Base-by-base conservation (phyloP, 2,329 filamentous ascomycete genomes). In the Esteya vermicola region DNA sequence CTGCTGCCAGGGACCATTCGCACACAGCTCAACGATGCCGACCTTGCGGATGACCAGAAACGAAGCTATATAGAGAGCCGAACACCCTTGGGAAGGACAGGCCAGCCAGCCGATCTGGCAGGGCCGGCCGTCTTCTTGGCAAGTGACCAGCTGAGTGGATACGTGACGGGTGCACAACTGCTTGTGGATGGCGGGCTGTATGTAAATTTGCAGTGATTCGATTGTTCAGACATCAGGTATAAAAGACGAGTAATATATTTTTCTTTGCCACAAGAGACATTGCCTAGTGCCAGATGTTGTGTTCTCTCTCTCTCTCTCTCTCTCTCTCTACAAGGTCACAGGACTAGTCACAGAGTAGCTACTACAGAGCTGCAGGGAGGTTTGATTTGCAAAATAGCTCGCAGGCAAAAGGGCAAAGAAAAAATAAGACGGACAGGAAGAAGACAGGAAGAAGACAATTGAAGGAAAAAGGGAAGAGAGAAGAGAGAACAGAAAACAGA, bases 131-230 rank as follows among this genome's bases (percentile, higher is more conserved):
- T 85, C 4, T 85, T 84, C 54, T 59, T 85, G 54, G 80, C 72
- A 2, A 75, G 73, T 50, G 75, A 70, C 42, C 71, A 68, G 46
- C 57, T 85, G 58, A 80, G 72, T 52, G 63, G 64, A 26, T 81
- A 76, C 59, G 72, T 81, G 46, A 82, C 71, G 44, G 80, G 79
- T 0, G 72, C 78, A 9, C 77, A 83, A 54, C 49, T 85, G 40
- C 56, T 85, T 31, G 81, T 85, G 9, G 81, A 85, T 58, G 81
- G 81, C 9, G 81, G 80, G 0, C 56, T 81, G 42, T 85, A 79
- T 61, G 79, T 84, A 6, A 82, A 84, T 56, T 58, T 85, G 47
- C 78, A 82, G 51, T 51, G n/a, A n/a, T n/a, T n/a, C n/a, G n/a
- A n/a, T n/a, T n/a, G n/a, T n/a, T n/a, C n/a, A n/a, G n/a, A n/a